Conservation (phyloP, 2,329 filamentous ascomycete genomes). For the Periconia sp. region DNA sequence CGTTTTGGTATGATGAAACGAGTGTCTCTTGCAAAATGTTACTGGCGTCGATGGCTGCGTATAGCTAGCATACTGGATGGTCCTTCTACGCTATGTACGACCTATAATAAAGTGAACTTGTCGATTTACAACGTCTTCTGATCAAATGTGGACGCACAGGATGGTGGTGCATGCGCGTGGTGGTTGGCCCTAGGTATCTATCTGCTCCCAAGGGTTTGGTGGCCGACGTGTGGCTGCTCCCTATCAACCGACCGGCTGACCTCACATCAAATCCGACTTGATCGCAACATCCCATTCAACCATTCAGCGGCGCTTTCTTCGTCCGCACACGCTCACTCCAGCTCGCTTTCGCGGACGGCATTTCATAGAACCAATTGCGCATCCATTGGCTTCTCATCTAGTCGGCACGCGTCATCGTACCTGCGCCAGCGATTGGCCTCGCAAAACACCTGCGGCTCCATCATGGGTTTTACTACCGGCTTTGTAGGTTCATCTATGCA, state of each 20-base stretch:
- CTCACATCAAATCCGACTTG: neutral
- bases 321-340: neutral
- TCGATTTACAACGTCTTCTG: too few species aligned
- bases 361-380: neutral
- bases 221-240: neutral
- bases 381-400: neutral
- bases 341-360: too few species aligned
- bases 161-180: too few species aligned
- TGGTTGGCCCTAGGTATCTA: too few species aligned
- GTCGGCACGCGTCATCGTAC: neutral
- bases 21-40: too few species aligned
- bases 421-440: neutral
- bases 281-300: neutral
- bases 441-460: conserved; percentile 1
- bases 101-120: too few species aligned
- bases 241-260: neutral
- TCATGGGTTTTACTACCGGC: conserved; percentile 56
- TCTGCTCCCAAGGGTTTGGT: neutral
- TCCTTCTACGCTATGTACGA: too few species aligned
- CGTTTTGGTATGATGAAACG: too few species aligned
- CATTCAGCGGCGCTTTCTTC: neutral
- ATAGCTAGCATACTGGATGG: too few species aligned
- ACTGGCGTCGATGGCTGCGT: too few species aligned
- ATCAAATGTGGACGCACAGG: too few species aligned
- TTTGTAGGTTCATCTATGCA: conserved; percentile 42